phyloP scores from a whole-genome alignment of 2,329 filamentous ascomycete genomes.

The Fusarium caatingaense region DNA sequence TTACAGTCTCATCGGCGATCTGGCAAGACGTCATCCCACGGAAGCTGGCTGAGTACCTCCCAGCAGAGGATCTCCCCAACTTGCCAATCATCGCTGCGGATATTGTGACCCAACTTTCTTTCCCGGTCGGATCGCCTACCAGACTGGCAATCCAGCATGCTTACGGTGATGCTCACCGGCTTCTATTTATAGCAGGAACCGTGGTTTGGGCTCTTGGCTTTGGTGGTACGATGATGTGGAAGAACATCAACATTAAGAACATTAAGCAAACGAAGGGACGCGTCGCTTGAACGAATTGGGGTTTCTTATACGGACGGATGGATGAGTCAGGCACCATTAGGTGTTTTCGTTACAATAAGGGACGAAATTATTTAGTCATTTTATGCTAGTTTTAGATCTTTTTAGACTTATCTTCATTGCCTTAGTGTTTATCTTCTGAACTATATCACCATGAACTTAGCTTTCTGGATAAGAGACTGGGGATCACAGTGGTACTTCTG shows the following conservation, averaged over 20 bases:
- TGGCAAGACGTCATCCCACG: slow-evolving; percentile 51
- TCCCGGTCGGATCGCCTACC: slow-evolving; percentile 19
- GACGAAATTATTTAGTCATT: not conserved
- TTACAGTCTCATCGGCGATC: slow-evolving; percentile 32
- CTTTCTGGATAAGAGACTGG: not conserved
- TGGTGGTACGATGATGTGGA: slow-evolving; percentile 14
- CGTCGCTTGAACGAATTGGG: not conserved
- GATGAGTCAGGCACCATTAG: not conserved
- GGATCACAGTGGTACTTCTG: not conserved
- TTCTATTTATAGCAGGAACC: slow-evolving; percentile 22
- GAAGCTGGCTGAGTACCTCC: slow-evolving; percentile 53
- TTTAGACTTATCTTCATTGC: too few species aligned
- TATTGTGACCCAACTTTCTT: slow-evolving; percentile 19
- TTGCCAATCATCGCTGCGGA: slow-evolving; percentile 55
- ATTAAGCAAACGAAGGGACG: slow-evolving; percentile 32
- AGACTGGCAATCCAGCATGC: slow-evolving; percentile 30
- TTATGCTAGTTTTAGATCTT: not conserved
- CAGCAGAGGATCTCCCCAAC: slow-evolving; percentile 45
- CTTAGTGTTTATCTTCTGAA: too few species aligned
- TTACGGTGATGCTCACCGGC: slow-evolving; percentile 25
- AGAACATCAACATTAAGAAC: slow-evolving; percentile 23
- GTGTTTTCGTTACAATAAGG: not conserved
- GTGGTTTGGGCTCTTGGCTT: slow-evolving; percentile 19
- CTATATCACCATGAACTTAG: too few species aligned
- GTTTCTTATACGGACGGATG: not conserved